Evolutionary conservation across 176 grass and related monocot species (phyloP), one percentile per base, ranked within the genome.

Genomic region (Microstegium vimineum): DNA sequence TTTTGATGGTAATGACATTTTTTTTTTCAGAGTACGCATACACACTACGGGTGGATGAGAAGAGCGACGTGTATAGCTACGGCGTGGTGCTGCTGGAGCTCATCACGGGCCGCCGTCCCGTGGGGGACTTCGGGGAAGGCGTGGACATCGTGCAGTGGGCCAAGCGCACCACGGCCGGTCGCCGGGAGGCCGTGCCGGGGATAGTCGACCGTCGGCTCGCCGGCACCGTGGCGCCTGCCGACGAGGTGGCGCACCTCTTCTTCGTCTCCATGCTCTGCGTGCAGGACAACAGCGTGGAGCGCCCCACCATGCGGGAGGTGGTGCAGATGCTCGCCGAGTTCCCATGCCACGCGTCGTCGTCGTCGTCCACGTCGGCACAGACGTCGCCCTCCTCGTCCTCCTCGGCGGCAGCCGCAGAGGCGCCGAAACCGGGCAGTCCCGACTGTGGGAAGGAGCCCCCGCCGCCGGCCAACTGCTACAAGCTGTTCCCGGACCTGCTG

Each of bases 11-110:
- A n/a, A n/a, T n/a, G n/a, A n/a, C n/a, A n/a, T n/a, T n/a, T n/a
- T n/a, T n/a, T n/a, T n/a, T n/a, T n/a, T n/a, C 89, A 99, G 97
- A 99, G 66, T 99, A 99, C 13, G 97, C 97, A 2, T 99, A 99
- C 42, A 99, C 97, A 0, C 38, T 96, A 11, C 85, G 85, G 7
- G 97, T 99, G 34, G 89, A 96, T 62, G 97, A 99, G 85, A 99
- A 99, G 66, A 96, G 89, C 35, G 97, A 99, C 45, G 93, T 99
- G 4, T 99, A 99, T 65, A 99, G 97, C 80, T 99, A 83, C 32
- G 93, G 97, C 0, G 97, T 99, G 8, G 96, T 99, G 0, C 89
- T 99, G 0, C 83, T 99, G 4, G 96, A 99, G 87, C 85, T 99
- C 10, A 88, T 99, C 83, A 94, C 96, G 0, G 93, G 96, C 0